Evolutionary conservation across 140 eudicot genomes (phyloP), one percentile per base, ranked within the genome.

Genomic region (Anethum foeniculum): DNA sequence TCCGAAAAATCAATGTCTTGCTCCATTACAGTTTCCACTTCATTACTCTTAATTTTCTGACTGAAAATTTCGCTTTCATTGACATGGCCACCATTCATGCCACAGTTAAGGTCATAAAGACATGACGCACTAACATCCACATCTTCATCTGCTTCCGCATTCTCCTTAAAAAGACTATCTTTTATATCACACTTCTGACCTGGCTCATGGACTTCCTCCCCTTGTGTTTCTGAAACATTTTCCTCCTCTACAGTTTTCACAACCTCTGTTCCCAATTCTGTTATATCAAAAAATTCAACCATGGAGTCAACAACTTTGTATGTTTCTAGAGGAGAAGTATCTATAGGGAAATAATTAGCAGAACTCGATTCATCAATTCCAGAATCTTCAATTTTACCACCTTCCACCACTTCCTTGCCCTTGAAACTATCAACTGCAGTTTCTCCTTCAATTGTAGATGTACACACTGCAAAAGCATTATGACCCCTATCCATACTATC

Each of bases 331-430:
- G 19, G n/a, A 21, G 14, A 19, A 19, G 52, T 56, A 23, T 78
- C 81, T 41, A 67, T 1, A 19, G 74, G 23, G 15, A n/a, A 58
- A 21, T 58, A 56, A 7, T 46, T 67, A 9, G 36, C 64, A 67
- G 62, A 30, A 3, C 25, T 67, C 36, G 21, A 54, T 64, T 39
- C 72, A 64, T 41, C 81, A 38, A 10, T 58, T 62, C 77, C 81
- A 43, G 79, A 46, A n/a, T 23, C 79, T 69, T 36, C 52, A n/a
- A 0, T 30, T 25, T 46, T 41, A 75, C 52, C 77, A 49, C 21
- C 80, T 19, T 71, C 85, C 16, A 81, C 52, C 43, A 71, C n/a
- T 69, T 60, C 82, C 49, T 52, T 79, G 65, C 36, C 58, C 12
- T 27, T n/a, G 2, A 64, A 32, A 64, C 81, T 41, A 21, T 43